Evolutionary conservation across 2,329 filamentous ascomycete species (phyloP).

Genomic region (Parasarocladium wereldwijsianum): DNA sequence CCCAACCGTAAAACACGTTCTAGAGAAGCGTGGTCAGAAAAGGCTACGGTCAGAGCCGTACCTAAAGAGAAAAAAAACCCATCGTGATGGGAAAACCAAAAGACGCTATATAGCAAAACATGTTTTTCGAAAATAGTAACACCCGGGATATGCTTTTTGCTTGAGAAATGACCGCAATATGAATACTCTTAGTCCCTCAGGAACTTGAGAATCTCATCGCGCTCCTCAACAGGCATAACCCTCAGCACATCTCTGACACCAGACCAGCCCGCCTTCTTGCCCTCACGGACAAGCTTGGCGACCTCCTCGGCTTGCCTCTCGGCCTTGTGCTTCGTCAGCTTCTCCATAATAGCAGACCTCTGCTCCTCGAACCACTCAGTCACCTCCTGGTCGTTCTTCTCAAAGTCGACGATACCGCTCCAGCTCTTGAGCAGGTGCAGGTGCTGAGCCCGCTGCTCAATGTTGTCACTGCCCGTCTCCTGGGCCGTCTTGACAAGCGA

Average conservation of each 20-base stretch:
- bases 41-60: too few relatives aligned
- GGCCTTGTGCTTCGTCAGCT: constrained; percentile 71
- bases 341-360: constrained; percentile 64
- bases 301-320: constrained; percentile 44
- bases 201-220: constrained; percentile 62
- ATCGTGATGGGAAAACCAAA: constrained; percentile 5
- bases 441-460: constrained; percentile 48
- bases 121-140: not conserved
- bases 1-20: too few relatives aligned
- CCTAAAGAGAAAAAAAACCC: too few relatives aligned
- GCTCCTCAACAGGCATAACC: constrained; percentile 77
- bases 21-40: too few relatives aligned
- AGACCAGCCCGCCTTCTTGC: constrained; percentile 59
- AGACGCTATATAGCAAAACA: constrained; percentile 4
- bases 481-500: constrained; percentile 24
- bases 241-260: constrained; percentile 75
- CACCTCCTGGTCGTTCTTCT: constrained; percentile 66
- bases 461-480: constrained; percentile 5
- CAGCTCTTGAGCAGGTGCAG: constrained; percentile 69
- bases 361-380: constrained; percentile 96
- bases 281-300: constrained; percentile 26
- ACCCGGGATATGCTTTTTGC: not conserved
- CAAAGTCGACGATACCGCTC: constrained; percentile 65
- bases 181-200: constrained; percentile 24
- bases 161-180: too few relatives aligned